These are phyloP conservation scores for Myxozyma nipponensis DNA, from an alignment of 805 yeast species.

Conservation along the genomic window DNA sequence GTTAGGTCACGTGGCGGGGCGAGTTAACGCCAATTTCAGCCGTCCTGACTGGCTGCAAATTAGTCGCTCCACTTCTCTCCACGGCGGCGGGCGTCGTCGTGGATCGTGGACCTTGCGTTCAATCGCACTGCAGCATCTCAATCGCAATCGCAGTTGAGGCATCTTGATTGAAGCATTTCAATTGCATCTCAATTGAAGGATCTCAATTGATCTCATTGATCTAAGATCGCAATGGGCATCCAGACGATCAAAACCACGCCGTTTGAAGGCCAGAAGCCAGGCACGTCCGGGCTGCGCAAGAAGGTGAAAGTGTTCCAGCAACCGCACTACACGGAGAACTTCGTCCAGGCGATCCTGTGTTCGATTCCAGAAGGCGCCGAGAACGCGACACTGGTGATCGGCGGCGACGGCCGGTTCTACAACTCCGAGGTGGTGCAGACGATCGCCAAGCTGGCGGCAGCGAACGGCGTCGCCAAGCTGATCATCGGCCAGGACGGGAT, in stretches of 20 bases:
- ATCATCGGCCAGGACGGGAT: slow-evolving; percentile 86
- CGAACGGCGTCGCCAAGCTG: slow-evolving; percentile 73
- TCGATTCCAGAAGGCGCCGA: slow-evolving; percentile 87
- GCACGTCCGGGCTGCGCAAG: slow-evolving; percentile 94
- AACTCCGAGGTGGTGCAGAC: slow-evolving; percentile 75
- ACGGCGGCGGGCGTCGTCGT: no score
- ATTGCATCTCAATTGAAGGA: no score
- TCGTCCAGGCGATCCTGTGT: slow-evolving; percentile 77
- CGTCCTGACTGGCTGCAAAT: no score
- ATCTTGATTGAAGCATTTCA: no score
- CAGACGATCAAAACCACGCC: slow-evolving; percentile 59
- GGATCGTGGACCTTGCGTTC: no score
- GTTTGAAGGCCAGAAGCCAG: slow-evolving; percentile 91
- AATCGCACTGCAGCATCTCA: no score
- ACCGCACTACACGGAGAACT: slow-evolving; percentile 83
- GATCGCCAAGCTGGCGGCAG: slow-evolving; percentile 81
- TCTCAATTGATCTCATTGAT: no score
- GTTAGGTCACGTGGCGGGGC: no score
- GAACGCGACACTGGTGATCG: slow-evolving; percentile 76
- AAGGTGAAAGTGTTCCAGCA: slow-evolving; percentile 71
- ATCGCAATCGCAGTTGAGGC: no score
- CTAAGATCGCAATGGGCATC: slow-evolving; percentile 26
- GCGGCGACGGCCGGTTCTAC: slow-evolving; percentile 96
- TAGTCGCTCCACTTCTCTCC: no score
- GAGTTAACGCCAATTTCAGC: no score